Conservation (phyloP, 2,329 filamentous ascomycete species). For the Dactylonectria macrodidyma region DNA sequence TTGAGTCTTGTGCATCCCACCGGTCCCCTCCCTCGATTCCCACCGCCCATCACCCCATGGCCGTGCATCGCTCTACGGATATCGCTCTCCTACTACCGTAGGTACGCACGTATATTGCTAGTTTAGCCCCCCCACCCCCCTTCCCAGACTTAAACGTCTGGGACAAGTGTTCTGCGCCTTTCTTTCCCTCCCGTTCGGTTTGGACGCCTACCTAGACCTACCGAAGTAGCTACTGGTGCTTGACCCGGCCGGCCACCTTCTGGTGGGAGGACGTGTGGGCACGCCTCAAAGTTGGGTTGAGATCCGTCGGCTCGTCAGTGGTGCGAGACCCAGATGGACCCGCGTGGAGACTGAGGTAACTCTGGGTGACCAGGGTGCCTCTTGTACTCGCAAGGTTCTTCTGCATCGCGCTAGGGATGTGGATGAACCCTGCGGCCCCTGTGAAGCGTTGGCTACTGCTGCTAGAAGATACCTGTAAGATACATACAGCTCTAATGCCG, state of each 20-base stretch:
- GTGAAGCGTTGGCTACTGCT: conserved; percentile 21
- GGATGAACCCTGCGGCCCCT: conserved; percentile 29
- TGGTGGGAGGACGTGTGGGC: conserved; percentile 49
- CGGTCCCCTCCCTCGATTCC: background rate
- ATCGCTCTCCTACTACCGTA: too few relatives aligned
- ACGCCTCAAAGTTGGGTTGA: conserved; percentile 56
- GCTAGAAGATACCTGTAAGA: conserved; percentile 45
- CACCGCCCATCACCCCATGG: background rate
- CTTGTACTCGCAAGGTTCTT: conserved; percentile 53
- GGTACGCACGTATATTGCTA: too few relatives aligned
- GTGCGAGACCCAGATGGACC: conserved; percentile 57
- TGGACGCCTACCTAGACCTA: conserved; percentile 22
- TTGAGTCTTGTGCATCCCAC: conserved; percentile 13
- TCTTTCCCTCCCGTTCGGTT: conserved; percentile 28
- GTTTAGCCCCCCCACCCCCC: background rate
- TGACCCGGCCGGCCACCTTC: conserved; percentile 39
- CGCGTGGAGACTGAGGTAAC: conserved; percentile 55
- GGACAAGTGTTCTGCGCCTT: conserved; percentile 7
- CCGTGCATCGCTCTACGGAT: too few relatives aligned
- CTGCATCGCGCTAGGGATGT: conserved; percentile 28
- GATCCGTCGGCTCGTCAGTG: conserved; percentile 57
- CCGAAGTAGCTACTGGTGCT: conserved; percentile 26
- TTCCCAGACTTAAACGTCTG: background rate
- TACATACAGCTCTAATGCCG: conserved; percentile 51
- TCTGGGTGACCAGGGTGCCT: conserved; percentile 49